A percentile compares a stretch with the other conserved stretches of the same genome.
These are phyloP conservation scores for Amanita polypyramis DNA, from an alignment of 768 basidiomycete species.

Conservation along the genomic window DNA sequence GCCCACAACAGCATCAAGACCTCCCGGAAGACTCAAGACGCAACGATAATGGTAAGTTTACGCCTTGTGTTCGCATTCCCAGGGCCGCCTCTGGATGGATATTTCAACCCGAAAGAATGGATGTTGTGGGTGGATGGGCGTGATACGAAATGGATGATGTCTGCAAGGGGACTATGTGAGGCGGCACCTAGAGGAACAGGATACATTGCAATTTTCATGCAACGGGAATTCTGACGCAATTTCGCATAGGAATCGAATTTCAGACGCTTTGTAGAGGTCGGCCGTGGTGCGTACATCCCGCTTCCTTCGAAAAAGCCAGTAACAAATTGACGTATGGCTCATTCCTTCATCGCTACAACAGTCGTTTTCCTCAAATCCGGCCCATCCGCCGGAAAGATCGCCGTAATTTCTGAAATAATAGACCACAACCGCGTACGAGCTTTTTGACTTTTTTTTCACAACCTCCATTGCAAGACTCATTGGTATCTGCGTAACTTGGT, in stretches of 20 bases:
- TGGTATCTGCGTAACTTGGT: neutral
- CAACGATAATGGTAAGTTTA: slow-evolving; percentile 3
- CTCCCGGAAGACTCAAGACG: neutral
- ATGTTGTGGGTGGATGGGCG: slow-evolving; percentile 4
- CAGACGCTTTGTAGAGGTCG: slow-evolving; percentile 97
- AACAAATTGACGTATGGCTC: neutral
- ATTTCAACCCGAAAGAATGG: neutral
- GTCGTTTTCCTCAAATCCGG: slow-evolving; percentile 93
- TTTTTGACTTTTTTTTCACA: neutral
- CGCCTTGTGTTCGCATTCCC: neutral
- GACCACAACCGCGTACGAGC: slow-evolving; percentile 92
- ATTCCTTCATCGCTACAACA: slow-evolving; percentile 15
- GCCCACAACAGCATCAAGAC: slow-evolving; percentile 3
- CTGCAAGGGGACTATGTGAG: no score
- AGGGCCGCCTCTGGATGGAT: neutral
- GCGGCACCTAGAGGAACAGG: neutral
- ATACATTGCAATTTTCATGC: slow-evolving; percentile 11
- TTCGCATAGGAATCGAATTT: slow-evolving; percentile 68
- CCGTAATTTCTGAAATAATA: slow-evolving; percentile 94
- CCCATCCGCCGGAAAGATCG: slow-evolving; percentile 78
- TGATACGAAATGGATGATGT: slow-evolving; percentile 6
- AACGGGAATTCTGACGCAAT: neutral
- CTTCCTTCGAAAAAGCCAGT: neutral
- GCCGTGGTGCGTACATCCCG: slow-evolving; percentile 56
- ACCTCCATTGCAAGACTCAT: neutral